Evolutionary conservation across 2,329 filamentous ascomycete genomes (phyloP).

Genomic region (Clathrospora elynae): DNA sequence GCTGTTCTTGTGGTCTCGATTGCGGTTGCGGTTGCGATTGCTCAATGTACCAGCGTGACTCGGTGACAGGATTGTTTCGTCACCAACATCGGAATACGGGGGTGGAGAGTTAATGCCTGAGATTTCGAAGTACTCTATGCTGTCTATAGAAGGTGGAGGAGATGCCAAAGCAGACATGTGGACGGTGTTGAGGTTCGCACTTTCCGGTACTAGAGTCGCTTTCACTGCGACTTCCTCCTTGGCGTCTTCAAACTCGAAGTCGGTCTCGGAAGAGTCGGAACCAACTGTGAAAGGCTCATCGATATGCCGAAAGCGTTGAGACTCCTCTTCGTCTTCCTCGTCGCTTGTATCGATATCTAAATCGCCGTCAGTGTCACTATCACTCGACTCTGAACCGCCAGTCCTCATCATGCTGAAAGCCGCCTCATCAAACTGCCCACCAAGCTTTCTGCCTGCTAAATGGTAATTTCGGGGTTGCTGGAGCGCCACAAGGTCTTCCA

Average conservation of each 20-base stretch:
- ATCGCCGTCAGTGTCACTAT: conserved; percentile 5
- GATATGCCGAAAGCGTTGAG: not conserved
- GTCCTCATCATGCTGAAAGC: conserved; percentile 7
- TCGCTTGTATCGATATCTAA: conserved; percentile 6
- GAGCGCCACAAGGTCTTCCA: conserved; percentile 15
- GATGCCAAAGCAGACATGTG: not conserved
- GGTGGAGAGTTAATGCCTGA: not conserved
- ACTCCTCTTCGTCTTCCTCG: not conserved
- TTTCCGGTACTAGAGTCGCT: not conserved
- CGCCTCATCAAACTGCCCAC: conserved; percentile 17
- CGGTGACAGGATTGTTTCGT: conserved; percentile 11
- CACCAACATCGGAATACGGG: not conserved
- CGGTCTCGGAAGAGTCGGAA: not conserved
- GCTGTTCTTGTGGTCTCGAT: no score
- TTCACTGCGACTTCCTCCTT: conserved; percentile 1
- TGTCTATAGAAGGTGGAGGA: not conserved
- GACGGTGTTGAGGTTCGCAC: not conserved
- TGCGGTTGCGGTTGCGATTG: conserved; percentile 18
- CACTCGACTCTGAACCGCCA: not conserved
- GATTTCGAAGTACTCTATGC: conserved; percentile 7
- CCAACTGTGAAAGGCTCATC: not conserved
- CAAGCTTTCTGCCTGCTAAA: conserved; percentile 3
- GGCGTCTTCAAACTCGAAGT: not conserved
- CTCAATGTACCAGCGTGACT: conserved; percentile 22
- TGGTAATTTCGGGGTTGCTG: no score